Percentiles rank a stretch among this genome's conserved stretches.
phyloP scores from a whole-genome alignment of 495 filamentous ascomycete genomes.

The Aspergillus heteromorphus region DNA sequence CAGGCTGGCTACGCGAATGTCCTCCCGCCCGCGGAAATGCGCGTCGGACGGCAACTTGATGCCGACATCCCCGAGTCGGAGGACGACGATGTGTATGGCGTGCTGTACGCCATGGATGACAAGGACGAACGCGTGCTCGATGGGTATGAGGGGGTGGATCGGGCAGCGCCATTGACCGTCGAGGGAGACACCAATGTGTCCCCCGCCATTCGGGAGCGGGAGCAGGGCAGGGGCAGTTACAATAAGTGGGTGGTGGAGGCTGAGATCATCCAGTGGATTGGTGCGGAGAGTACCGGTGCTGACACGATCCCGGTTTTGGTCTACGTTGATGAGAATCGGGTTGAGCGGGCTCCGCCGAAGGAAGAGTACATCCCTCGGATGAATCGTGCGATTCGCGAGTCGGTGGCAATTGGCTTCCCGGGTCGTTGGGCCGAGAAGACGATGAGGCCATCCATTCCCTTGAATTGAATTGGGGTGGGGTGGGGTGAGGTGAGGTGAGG shows the following conservation, averaged over 20 bases:
- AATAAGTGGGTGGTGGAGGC: conserved; percentile 39
- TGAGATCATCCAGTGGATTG: conserved; percentile 30
- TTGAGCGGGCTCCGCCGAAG: conserved; percentile 35
- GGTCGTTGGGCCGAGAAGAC: conserved; percentile 50
- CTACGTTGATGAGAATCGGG: conserved; percentile 49
- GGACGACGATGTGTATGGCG: conserved; percentile 44
- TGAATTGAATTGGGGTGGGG: neutral
- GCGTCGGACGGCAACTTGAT: conserved; percentile 20
- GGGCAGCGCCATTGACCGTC: conserved; percentile 8
- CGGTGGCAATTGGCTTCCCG: conserved; percentile 51
- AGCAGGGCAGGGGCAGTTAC: conserved; percentile 33
- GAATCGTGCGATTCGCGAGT: conserved; percentile 62
- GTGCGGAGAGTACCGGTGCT: conserved; percentile 28
- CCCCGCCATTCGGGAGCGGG: conserved; percentile 36
- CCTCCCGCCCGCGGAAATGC: conserved; percentile 31
- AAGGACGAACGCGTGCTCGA: conserved; percentile 36
- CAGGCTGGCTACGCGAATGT: conserved; percentile 66
- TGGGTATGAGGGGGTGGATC: conserved; percentile 39
- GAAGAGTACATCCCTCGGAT: conserved; percentile 63
- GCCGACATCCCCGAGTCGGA: conserved; percentile 18
- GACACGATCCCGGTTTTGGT: conserved; percentile 42
- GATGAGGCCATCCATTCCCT: conserved; percentile 53
- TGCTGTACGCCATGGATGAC: conserved; percentile 52
- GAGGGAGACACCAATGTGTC: conserved; percentile 16
- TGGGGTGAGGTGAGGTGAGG: too few relatives aligned